phyloP scores from a whole-genome alignment of 345 rosid genomes.

The Bretschneidera sinensis region DNA sequence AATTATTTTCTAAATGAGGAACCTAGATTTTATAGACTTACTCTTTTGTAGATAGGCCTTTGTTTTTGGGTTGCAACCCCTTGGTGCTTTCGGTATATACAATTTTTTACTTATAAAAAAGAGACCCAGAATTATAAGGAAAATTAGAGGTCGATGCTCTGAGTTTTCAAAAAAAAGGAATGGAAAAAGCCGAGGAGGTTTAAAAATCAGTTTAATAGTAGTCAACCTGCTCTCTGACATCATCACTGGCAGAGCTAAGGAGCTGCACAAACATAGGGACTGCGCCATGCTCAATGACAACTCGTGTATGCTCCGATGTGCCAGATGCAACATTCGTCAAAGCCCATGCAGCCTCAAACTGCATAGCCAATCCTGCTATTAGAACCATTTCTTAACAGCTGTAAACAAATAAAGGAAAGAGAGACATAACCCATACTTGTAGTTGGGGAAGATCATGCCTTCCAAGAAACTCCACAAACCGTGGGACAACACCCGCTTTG shows the following conservation, averaged over 20 bases:
- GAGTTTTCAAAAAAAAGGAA: too few relatives aligned
- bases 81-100: too few relatives aligned
- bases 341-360: constrained; percentile 96
- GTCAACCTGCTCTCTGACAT: constrained; percentile 80
- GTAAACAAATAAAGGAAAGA: constrained; percentile 9
- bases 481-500: constrained; percentile 70
- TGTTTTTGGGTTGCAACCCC: too few relatives aligned
- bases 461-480: constrained; percentile 76
- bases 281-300: constrained; percentile 78
- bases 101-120: too few relatives aligned
- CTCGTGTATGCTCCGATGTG: constrained; percentile 77
- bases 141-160: too few relatives aligned
- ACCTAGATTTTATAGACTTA: too few relatives aligned
- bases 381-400: constrained; percentile 5
- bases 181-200: too few relatives aligned
- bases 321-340: constrained; percentile 90
- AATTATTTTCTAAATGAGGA: too few relatives aligned
- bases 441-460: constrained; percentile 72
- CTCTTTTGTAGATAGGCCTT: too few relatives aligned
- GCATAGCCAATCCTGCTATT: constrained; percentile 18
- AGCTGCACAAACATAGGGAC: constrained; percentile 78
- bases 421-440: constrained; percentile 39
- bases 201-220: constrained; percentile 14
- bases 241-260: constrained; percentile 75
- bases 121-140: too few relatives aligned